phyloP scores from a whole-genome alignment of 495 filamentous ascomycete genomes.

The Achaetomiella virescens region DNA sequence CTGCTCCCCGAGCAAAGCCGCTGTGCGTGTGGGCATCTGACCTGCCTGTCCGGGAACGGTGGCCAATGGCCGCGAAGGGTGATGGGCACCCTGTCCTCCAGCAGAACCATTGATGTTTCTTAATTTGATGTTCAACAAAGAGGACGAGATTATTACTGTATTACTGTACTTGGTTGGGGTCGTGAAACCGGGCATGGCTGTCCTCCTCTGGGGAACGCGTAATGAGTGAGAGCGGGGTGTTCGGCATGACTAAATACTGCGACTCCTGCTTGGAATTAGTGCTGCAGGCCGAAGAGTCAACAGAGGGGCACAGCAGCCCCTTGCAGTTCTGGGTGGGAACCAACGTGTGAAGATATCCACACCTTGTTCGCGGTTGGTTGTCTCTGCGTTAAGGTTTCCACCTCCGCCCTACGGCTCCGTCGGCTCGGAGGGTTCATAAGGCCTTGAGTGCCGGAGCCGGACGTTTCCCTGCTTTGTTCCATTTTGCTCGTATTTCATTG shows the following conservation, averaged over 20 bases:
- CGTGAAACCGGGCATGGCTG: not conserved
- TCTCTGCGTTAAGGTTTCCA: not conserved
- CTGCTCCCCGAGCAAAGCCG: not conserved
- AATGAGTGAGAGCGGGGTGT: not conserved
- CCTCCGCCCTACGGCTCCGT: not conserved
- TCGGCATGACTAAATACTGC: not conserved
- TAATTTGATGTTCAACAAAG: not conserved
- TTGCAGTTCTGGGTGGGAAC: not conserved
- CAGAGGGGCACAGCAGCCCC: not conserved
- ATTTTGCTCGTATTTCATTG: not conserved
- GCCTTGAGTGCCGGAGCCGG: not conserved
- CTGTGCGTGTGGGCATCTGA: constrained; percentile 3
- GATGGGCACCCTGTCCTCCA: too few species aligned
- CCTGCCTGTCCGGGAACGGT: constrained; percentile 1
- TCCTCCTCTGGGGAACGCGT: not conserved
- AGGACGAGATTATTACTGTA: too few species aligned
- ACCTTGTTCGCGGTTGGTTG: too few species aligned
- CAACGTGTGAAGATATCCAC: not conserved
- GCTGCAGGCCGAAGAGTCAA: not conserved
- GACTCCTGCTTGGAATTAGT: not conserved
- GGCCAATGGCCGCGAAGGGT: constrained; percentile 11
- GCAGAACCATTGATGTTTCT: too few species aligned
- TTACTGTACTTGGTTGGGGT: not conserved
- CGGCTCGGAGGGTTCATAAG: not conserved
- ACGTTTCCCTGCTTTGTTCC: not conserved